Evolutionary conservation across 108 stramenopile species (phyloP), one percentile per base, ranked within the genome.

Genomic region (Discostella stelligeroides): DNA sequence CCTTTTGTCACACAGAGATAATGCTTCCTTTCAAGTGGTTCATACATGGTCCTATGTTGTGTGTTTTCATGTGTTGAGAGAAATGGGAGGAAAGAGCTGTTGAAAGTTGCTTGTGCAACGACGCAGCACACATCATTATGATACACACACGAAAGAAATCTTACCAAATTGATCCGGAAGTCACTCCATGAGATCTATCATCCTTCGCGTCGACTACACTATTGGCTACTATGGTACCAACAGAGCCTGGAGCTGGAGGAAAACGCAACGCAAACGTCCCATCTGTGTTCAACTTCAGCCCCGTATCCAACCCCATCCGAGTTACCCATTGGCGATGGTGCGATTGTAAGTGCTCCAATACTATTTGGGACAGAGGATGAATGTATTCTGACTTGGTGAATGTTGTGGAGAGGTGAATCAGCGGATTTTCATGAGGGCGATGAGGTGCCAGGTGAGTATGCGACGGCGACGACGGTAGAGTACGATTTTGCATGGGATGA

Each of bases 331-430:
- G 75, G 43, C 61, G 47, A 34, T 82, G 81, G 12, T 43, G 37
- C 15, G 73, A 73, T 81, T 92, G 92, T 18, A 92, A 74, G 72
- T 90, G 84, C 80, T 88, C 77, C 56, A 92, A 60, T 14, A 90
- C 85, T 40, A 92, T 82, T 63, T 92, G 88, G 1, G 88, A 90
- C 4, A 92, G 71, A 24, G 92, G 92, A 71, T 92, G 89, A 39
- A 92, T 82, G 63, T 90, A 88, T 63, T 79, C 64, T 17, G 68
- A 70, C 30, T 70, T 65, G 9, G 69, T 56, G 29, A 70, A 70
- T 20, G 56, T n/a, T 23, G 48, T 60, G 45, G 73, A 39, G 34
- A 45, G 12, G 12, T 51, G 59, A 61, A 59, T 45, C 7, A 7
- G 24, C 24, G 14, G 53, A 49, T n/a, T 34, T 21, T 27, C 30